Conservation (phyloP, 2,329 filamentous ascomycete species). For the Cladophialophora psammophila region DNA sequence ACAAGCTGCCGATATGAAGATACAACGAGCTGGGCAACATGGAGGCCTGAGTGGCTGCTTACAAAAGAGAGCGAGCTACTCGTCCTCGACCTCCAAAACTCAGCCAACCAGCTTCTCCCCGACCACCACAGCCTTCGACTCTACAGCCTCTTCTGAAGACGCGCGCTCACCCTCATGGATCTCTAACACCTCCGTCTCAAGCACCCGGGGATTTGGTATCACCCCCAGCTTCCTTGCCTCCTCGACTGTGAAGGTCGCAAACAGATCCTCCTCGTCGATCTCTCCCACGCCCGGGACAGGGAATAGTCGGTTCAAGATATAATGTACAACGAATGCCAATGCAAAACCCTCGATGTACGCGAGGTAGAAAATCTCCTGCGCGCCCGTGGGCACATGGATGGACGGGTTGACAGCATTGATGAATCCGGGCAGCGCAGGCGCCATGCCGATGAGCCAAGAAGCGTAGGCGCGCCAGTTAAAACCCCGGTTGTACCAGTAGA, state of each 20-base stretch:
- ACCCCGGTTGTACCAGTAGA: constrained; percentile 45
- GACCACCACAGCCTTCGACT: constrained; percentile 11
- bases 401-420: constrained; percentile 63
- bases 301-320: constrained; percentile 22
- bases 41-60: neutral
- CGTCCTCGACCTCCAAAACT: neutral
- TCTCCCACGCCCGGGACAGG: constrained; percentile 23
- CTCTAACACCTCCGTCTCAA: constrained; percentile 6
- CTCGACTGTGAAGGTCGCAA: constrained; percentile 17
- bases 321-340: constrained; percentile 20
- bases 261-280: constrained; percentile 19
- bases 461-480: constrained; percentile 68
- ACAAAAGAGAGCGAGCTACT: neutral
- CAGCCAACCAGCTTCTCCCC: constrained; percentile 8
- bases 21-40: neutral
- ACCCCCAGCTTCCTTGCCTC: constrained; percentile 22
- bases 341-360: constrained; percentile 24
- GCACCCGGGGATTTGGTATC: constrained; percentile 11
- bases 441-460: constrained; percentile 64
- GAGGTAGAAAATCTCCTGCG: constrained; percentile 24
- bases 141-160: constrained; percentile 5
- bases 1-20: neutral
- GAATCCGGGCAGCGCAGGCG: constrained; percentile 65
- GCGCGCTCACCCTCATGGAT: constrained; percentile 3
- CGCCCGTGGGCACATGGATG: constrained; percentile 64